Conservation (phyloP, 2,329 filamentous ascomycete species). For the Pestalotiopsis fici region DNA sequence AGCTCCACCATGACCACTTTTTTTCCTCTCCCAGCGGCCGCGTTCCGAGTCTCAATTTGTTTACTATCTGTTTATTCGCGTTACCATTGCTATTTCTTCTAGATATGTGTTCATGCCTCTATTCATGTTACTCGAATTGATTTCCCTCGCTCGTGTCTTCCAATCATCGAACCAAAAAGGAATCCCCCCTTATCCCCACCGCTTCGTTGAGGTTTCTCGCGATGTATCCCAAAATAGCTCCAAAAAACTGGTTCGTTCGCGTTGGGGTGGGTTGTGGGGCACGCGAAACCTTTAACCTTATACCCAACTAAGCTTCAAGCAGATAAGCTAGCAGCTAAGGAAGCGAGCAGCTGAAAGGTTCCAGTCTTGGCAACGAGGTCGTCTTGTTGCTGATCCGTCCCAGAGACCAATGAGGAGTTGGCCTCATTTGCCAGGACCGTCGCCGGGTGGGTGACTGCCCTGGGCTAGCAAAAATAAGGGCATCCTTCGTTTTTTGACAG, state of each 20-base stretch:
- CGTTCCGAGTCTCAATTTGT: too few species aligned
- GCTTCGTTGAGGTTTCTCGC: background rate
- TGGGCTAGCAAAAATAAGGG: background rate
- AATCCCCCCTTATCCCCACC: background rate
- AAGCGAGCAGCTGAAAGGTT: background rate
- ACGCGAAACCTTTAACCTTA: background rate
- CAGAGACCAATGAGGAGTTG: background rate
- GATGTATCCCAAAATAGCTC: background rate
- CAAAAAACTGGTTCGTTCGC: background rate
- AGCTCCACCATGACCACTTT: background rate
- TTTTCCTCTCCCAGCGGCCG: too few species aligned
- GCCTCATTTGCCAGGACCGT: background rate
- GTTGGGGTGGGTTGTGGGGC: background rate
- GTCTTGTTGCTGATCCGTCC: background rate
- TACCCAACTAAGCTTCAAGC: background rate
- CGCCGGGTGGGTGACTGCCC: background rate
- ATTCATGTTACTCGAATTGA: too few species aligned
- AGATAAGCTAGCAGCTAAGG: background rate
- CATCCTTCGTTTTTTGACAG: background rate
- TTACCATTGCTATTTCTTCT: too few species aligned
- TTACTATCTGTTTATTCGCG: too few species aligned
- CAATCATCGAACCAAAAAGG: too few species aligned
- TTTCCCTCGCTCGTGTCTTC: too few species aligned
- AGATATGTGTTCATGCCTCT: too few species aligned
- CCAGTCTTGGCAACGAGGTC: background rate